phyloP scores from a whole-genome alignment of 768 basidiomycete species.

The Steccherinum ochraceum region DNA sequence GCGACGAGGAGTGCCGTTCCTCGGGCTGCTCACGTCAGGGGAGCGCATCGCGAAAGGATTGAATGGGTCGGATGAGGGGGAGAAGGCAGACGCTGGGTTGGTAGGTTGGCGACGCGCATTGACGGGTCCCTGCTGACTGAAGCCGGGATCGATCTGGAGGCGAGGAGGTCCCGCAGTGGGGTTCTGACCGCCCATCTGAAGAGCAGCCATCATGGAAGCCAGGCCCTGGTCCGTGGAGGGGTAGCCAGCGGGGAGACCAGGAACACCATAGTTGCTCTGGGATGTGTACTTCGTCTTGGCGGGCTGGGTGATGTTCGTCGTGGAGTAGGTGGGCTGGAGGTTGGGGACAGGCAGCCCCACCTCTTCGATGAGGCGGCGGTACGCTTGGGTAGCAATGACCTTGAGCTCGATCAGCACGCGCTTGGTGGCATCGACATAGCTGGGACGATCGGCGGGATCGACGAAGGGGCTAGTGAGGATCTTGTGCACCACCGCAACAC shows the following conservation, averaged over 20 bases:
- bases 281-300: conserved; percentile 54
- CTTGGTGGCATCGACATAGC: conserved; percentile 81
- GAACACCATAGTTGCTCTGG: conserved; percentile 57
- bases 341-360: conserved; percentile 88
- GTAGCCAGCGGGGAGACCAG: conserved; percentile 74
- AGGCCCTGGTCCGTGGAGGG: conserved; percentile 79
- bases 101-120: conserved; percentile 17
- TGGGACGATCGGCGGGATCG: conserved; percentile 59
- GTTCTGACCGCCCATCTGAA: conserved; percentile 88
- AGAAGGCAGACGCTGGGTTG: conserved; percentile 40
- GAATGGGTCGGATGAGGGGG: conserved; percentile 49
- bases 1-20: conserved; percentile 36
- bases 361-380: conserved; percentile 89
- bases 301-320: conserved; percentile 48
- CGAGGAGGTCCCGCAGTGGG: conserved; percentile 74
- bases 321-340: conserved; percentile 73
- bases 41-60: conserved; percentile 50
- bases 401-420: conserved; percentile 86
- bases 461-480: conserved; percentile 85
- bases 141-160: conserved; percentile 64
- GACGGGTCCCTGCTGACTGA: conserved; percentile 29
- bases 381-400: conserved; percentile 91
- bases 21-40: conserved; percentile 46
- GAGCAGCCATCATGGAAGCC: conserved; percentile 88
- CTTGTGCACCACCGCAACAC: conserved; percentile 89